Evolutionary conservation across 2,329 filamentous ascomycete species (phyloP).

Genomic region (Dothidotthia symphoricarpi): DNA sequence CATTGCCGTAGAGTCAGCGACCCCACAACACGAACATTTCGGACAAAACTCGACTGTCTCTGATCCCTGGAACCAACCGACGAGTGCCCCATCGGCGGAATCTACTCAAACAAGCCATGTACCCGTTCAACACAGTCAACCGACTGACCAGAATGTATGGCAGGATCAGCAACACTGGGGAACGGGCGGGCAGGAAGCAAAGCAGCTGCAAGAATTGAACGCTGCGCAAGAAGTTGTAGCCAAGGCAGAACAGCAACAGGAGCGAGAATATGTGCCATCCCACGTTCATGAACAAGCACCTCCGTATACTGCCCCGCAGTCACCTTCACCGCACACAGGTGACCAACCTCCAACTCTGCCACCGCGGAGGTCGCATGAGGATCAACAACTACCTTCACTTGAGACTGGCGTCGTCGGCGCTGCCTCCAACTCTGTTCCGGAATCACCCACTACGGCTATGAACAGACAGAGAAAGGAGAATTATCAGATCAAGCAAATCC

Average conservation of each 20-base stretch:
- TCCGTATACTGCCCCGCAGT: slow-evolving; percentile 4
- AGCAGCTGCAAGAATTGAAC: slow-evolving; percentile 19
- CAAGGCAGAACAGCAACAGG: slow-evolving; percentile 11
- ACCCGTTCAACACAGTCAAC: slow-evolving; percentile 16
- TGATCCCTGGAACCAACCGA: slow-evolving; percentile 30
- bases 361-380: slow-evolving; percentile 35
- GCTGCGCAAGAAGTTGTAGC: slow-evolving; percentile 18
- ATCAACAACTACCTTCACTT: slow-evolving; percentile 35
- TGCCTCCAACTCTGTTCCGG: slow-evolving; percentile 24
- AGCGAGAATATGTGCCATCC: background rate
- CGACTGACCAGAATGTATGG: slow-evolving; percentile 22
- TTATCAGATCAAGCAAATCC: slow-evolving; percentile 89
- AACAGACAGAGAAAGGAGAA: slow-evolving; percentile 64
- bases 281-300: slow-evolving; percentile 4
- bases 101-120: slow-evolving; percentile 28
- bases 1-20: slow-evolving; percentile 27
- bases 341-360: slow-evolving; percentile 35
- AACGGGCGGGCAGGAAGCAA: slow-evolving; percentile 21
- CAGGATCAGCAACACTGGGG: slow-evolving; percentile 37
- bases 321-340: slow-evolving; percentile 11
- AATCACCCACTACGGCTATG: slow-evolving; percentile 44
- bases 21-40: slow-evolving; percentile 24
- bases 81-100: slow-evolving; percentile 30
- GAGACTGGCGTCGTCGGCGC: slow-evolving; percentile 19
- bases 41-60: slow-evolving; percentile 23